Evolutionary conservation across 2,329 filamentous ascomycete genomes (phyloP), one percentile per base, ranked within the genome.

Genomic region (Coniochaeta pulveracea): DNA sequence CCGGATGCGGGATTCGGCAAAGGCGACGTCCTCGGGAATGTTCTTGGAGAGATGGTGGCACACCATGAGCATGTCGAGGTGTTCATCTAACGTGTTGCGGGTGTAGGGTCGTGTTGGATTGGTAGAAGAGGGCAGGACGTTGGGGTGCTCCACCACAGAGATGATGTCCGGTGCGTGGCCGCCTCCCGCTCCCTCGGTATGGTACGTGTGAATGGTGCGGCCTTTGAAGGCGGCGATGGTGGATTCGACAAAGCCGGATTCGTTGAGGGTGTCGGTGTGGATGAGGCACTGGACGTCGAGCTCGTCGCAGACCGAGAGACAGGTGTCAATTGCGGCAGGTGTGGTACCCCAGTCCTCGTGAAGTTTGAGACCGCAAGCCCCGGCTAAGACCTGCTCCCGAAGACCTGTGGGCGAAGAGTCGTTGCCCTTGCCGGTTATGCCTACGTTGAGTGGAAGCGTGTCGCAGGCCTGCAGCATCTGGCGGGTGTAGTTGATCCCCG

Each of bases 1-100:
- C 37, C 89, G 82, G 57, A 96, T 96, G 24, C 89, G 84, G 22
- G 78, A 85, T 61, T 96, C 89, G 30, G 89, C 89, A 49, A 96
- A 96, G 2, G 88, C 86, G 10, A 96, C 81, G 52, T 96, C 89
- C 60, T 96, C 89, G 37, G 88, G 85, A 38, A 95, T 95, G 57
- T 94, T 79, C 56, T 84, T 85, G 34, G 79, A 86, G 8, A 96
- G 65, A 51, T 96, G 89, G 56, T 96, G 89, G 64, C 89, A 96
- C 23, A 94, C 85, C 89, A 95, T 95, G 29, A 95, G 64, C 89
- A 96, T 96, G 61, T 96, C 89, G 10, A 95, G 72, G 58, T 96
- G 89, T 58, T 96, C 89, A 50, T 95, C 89, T 0, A 96, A 71
- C 0, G 89, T 96, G 62, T 96, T 95, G 43, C 70, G 67, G 2